Evolutionary conservation across 1,284 basidiomycete genomes (phyloP).

Genomic region (Cystobasidium sp.): DNA sequence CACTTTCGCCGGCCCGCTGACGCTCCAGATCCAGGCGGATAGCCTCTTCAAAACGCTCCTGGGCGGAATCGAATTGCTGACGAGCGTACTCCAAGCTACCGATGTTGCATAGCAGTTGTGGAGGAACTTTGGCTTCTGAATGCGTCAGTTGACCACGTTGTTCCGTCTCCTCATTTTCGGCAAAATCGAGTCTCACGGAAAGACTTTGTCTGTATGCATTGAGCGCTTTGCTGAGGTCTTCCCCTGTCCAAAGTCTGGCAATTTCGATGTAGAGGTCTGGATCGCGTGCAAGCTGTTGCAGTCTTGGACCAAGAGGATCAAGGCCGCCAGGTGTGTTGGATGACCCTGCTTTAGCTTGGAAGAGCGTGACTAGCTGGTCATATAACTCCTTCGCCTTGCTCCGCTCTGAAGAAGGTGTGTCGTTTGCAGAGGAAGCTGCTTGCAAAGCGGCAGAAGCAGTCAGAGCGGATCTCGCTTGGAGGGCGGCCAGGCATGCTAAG

Average conservation of each 20-base stretch:
- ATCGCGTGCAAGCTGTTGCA: constrained; percentile 68
- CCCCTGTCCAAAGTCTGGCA: constrained; percentile 81
- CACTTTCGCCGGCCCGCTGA: constrained; percentile 40
- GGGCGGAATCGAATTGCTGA: constrained; percentile 61
- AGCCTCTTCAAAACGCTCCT: constrained; percentile 61
- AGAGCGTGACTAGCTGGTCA: constrained; percentile 71
- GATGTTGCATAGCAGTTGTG: constrained; percentile 79
- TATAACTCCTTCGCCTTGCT: constrained; percentile 76
- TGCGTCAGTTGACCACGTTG: constrained; percentile 45
- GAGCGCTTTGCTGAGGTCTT: constrained; percentile 69
- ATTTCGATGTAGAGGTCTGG: constrained; percentile 83
- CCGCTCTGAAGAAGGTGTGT: constrained; percentile 63
- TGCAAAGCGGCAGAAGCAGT: constrained; percentile 10
- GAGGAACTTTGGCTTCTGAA: constrained; percentile 51
- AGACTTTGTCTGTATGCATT: constrained; percentile 75
- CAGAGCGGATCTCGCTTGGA: constrained; percentile 68
- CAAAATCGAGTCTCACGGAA: constrained; percentile 63
- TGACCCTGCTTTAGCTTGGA: constrained; percentile 60
- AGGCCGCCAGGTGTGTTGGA: constrained; percentile 44
- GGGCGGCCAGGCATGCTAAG: constrained; percentile 82
- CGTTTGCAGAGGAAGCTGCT: not conserved
- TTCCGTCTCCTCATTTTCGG: constrained; percentile 44
- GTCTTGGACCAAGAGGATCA: constrained; percentile 34
- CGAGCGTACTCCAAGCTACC: constrained; percentile 74
- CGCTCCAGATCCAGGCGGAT: constrained; percentile 60